Conservation (phyloP, 2,329 filamentous ascomycete genomes). For the Trichoderma sp. region DNA sequence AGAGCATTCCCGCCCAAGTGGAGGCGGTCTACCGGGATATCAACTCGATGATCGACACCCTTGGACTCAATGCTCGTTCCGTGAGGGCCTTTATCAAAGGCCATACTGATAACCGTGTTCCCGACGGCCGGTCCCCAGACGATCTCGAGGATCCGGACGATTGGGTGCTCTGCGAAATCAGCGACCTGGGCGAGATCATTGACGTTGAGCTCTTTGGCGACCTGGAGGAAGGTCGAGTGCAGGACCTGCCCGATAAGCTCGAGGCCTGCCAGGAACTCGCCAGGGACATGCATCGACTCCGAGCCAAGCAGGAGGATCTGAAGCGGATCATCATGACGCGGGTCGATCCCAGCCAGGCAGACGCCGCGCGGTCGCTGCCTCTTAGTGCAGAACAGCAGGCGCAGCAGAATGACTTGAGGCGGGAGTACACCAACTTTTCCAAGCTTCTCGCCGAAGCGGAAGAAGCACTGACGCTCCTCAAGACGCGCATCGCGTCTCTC, state of each 20-base stretch:
- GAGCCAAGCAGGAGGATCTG: constrained; percentile 75
- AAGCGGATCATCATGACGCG: constrained; percentile 72
- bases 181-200: constrained; percentile 66
- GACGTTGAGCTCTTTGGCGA: constrained; percentile 64
- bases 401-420: constrained; percentile 81
- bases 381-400: constrained; percentile 82
- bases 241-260: constrained; percentile 69
- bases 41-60: constrained; percentile 90
- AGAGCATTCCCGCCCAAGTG: constrained; percentile 63
- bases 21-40: constrained; percentile 76
- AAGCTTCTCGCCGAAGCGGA: constrained; percentile 77
- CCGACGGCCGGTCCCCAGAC: constrained; percentile 59
- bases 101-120: constrained; percentile 59
- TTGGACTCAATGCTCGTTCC: constrained; percentile 78
- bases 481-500: constrained; percentile 70
- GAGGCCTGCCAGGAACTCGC: constrained; percentile 67
- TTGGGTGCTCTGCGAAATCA: constrained; percentile 77
- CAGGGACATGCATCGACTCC: constrained; percentile 70
- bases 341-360: constrained; percentile 66
- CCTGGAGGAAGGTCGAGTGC: constrained; percentile 68
- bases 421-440: constrained; percentile 72
- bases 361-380: constrained; percentile 68
- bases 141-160: constrained; percentile 70
- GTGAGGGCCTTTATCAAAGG: constrained; percentile 68
- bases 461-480: constrained; percentile 75